Evolutionary conservation across 1,284 basidiomycete genomes (phyloP).

Genomic region (Pholiota adiposa): DNA sequence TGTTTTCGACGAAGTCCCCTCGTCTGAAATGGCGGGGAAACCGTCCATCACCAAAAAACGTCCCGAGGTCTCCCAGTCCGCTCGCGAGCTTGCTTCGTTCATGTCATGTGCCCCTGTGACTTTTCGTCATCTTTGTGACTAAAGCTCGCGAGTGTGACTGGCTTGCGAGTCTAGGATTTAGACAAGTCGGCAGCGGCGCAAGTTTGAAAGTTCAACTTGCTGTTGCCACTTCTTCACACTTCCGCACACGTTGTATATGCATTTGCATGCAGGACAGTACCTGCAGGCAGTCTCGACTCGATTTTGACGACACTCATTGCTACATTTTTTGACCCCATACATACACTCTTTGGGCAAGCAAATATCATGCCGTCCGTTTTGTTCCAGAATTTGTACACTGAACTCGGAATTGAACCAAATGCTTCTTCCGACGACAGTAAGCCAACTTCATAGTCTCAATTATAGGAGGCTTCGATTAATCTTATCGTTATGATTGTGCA

Average conservation of each 20-base stretch:
- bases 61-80: no score
- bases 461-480: background rate
- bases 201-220: constrained; percentile 12
- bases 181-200: background rate
- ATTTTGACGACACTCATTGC: background rate
- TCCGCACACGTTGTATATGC: background rate
- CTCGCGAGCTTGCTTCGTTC: no score
- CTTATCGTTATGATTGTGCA: constrained; percentile 27
- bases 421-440: constrained; percentile 43
- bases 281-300: background rate
- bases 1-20: no score
- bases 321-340: background rate
- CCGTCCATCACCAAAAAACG: no score
- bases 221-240: background rate
- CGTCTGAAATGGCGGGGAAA: no score
- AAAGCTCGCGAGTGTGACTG: no score
- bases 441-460: constrained; percentile 13
- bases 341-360: constrained; percentile 1
- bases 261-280: constrained; percentile 1
- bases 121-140: no score
- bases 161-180: constrained; percentile 12
- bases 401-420: constrained; percentile 37
- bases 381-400: constrained; percentile 37
- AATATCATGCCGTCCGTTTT: constrained; percentile 19
- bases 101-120: no score